phyloP scores from a whole-genome alignment of 2,329 filamentous ascomycete genomes.

The Rhynchosporium agropyri region DNA sequence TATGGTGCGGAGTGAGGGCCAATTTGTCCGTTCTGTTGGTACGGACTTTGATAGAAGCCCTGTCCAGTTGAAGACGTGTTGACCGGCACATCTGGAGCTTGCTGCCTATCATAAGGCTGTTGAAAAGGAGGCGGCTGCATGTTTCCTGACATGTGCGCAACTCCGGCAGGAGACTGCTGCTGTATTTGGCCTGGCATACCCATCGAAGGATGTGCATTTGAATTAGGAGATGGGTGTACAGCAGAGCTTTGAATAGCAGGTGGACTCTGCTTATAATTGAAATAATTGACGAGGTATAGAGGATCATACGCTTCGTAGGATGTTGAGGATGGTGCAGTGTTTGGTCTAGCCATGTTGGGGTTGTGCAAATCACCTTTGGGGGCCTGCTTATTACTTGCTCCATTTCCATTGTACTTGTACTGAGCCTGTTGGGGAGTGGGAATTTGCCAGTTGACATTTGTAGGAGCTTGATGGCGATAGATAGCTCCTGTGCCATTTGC shows the following conservation, averaged over 20 bases:
- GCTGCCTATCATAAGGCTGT: background rate
- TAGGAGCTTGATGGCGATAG: background rate
- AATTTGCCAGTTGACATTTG: background rate
- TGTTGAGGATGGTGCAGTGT: background rate
- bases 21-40: background rate
- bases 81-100: background rate
- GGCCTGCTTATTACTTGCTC: background rate
- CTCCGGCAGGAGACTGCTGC: too few species aligned
- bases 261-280: background rate
- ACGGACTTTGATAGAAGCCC: background rate
- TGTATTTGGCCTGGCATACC: too few species aligned
- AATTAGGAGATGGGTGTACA: background rate
- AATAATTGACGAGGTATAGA: background rate
- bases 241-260: background rate
- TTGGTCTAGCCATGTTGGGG: background rate
- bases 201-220: background rate
- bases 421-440: background rate
- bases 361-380: background rate
- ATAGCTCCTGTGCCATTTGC: background rate
- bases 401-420: background rate
- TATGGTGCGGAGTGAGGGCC: background rate
- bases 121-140: background rate
- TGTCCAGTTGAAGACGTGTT: background rate
- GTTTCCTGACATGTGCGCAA: background rate
- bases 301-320: background rate